Percentiles rank a stretch among this genome's conserved stretches.
Conservation (phyloP, 345 rosid species). For the Linum trigynum region DNA sequence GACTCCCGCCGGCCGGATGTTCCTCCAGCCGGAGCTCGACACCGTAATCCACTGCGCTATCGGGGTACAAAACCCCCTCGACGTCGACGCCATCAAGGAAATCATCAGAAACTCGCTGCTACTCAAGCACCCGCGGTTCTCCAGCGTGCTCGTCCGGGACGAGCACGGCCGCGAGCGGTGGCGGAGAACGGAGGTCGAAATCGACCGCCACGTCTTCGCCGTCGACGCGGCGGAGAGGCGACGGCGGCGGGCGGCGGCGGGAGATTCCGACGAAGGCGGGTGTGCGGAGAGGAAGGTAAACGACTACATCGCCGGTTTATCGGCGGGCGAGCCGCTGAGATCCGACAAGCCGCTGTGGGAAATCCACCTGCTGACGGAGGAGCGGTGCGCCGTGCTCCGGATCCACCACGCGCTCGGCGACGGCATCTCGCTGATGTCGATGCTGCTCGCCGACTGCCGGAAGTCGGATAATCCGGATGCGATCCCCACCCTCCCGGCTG, state of each 20-base stretch:
- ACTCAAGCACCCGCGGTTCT: conserved; percentile 46
- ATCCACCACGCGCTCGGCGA: conserved; percentile 56
- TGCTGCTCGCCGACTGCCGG: conserved; percentile 38
- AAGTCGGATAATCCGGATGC: conserved; percentile 24
- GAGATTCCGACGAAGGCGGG: background rate
- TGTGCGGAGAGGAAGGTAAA: conserved; percentile 19
- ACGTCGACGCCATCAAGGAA: conserved; percentile 24
- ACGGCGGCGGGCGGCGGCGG: background rate
- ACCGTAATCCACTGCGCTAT: conserved; percentile 41
- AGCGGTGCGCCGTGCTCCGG: conserved; percentile 31
- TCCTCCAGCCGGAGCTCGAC: conserved; percentile 36
- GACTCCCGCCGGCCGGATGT: conserved; percentile 47
- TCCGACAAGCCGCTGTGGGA: conserved; percentile 55
- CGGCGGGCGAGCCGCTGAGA: conserved; percentile 29
- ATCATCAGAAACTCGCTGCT: conserved; percentile 21
- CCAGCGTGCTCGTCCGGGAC: conserved; percentile 43
- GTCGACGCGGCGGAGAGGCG: conserved; percentile 9
- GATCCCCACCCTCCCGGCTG: conserved; percentile 14
- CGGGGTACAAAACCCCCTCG: conserved; percentile 23
- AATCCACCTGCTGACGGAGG: conserved; percentile 30
- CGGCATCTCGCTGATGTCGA: conserved; percentile 46
- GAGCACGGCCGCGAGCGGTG: conserved; percentile 35
- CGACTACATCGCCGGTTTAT: conserved; percentile 38
- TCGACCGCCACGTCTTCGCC: conserved; percentile 28
- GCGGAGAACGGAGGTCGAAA: conserved; percentile 34